phyloP scores from a whole-genome alignment of 2,329 filamentous ascomycete genomes.

The Talaromyces sp. region DNA sequence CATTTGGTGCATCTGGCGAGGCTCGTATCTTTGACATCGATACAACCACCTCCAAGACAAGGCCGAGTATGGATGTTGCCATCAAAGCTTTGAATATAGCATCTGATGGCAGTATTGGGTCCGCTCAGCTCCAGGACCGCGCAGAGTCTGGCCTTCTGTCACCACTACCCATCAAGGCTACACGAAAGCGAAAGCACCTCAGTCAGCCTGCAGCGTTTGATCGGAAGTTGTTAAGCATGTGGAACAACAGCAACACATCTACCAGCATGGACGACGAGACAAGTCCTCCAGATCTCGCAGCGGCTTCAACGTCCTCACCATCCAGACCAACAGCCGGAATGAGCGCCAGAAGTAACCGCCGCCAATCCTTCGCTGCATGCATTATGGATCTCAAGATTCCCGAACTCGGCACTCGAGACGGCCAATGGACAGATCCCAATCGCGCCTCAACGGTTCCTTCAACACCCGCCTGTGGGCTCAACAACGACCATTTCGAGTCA shows the following conservation, averaged over 20 bases:
- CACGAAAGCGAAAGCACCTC: constrained; percentile 29
- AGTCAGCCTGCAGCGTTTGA: constrained; percentile 25
- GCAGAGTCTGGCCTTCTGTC: constrained; percentile 15
- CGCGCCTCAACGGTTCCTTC: constrained; percentile 4
- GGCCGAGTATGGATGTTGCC: constrained; percentile 19
- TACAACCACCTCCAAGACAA: constrained; percentile 24
- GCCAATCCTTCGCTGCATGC: constrained; percentile 35
- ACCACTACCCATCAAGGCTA: constrained; percentile 15
- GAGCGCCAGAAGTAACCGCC: constrained; percentile 17
- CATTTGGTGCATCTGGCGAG: constrained; percentile 46
- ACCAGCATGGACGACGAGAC: neutral
- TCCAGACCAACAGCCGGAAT: constrained; percentile 7
- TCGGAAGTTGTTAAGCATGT: constrained; percentile 16
- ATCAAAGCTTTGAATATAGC: constrained; percentile 26
- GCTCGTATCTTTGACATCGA: constrained; percentile 50
- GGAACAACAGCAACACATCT: constrained; percentile 3
- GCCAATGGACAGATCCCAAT: constrained; percentile 20
- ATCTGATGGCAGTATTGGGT: constrained; percentile 28
- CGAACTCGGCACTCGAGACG: constrained; percentile 26
- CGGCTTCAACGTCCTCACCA: constrained; percentile 1
- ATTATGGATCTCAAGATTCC: constrained; percentile 38
- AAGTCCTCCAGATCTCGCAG: neutral
- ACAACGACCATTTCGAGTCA: neutral
- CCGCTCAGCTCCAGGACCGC: constrained; percentile 21
- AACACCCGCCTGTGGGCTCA: neutral